A percentile compares a stretch with the other conserved stretches of the same genome.
Conservation (phyloP, 2,329 filamentous ascomycete species). For the Trichoderma sp. region DNA sequence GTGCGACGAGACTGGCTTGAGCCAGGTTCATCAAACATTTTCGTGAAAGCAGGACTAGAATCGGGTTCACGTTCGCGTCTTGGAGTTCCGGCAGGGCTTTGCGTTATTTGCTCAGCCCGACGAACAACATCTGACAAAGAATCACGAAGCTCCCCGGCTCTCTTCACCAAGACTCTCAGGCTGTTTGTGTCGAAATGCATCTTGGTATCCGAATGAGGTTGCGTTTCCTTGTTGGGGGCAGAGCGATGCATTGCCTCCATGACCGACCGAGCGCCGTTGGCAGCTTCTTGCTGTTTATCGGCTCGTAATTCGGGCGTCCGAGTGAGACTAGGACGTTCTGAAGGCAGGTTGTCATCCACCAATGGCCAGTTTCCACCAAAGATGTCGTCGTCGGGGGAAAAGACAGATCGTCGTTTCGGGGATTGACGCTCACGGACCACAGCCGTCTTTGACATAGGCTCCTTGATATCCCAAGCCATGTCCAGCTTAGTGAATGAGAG, state of each 20-base stretch:
- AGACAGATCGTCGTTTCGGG: conserved; percentile 58
- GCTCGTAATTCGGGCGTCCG: conserved; percentile 37
- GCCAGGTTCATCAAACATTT: conserved; percentile 62
- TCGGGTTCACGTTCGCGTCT: conserved; percentile 46
- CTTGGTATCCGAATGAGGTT: conserved; percentile 39
- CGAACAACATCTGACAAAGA: conserved; percentile 59
- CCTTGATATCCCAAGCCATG: conserved; percentile 42
- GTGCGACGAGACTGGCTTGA: conserved; percentile 52
- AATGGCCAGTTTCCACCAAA: conserved; percentile 54
- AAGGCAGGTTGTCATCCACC: conserved; percentile 36
- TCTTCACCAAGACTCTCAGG: conserved; percentile 62
- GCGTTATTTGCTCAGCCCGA: conserved; percentile 55
- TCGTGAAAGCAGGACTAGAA: conserved; percentile 65
- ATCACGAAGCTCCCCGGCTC: conserved; percentile 59
- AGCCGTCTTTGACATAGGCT: conserved; percentile 47
- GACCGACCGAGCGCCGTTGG: conserved; percentile 53
- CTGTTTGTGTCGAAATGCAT: conserved; percentile 68
- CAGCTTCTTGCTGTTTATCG: conserved; percentile 37
- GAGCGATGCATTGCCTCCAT: conserved; percentile 62
- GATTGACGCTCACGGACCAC: conserved; percentile 54
- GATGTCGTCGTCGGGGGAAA: conserved; percentile 64
- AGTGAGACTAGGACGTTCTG: conserved; percentile 40
- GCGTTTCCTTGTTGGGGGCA: conserved; percentile 39
- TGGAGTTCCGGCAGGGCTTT: conserved; percentile 53
- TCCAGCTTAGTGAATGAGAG: conserved; percentile 43